Base-by-base conservation (phyloP, 306 rosid species). In the Cucurbita moschata region DNA sequence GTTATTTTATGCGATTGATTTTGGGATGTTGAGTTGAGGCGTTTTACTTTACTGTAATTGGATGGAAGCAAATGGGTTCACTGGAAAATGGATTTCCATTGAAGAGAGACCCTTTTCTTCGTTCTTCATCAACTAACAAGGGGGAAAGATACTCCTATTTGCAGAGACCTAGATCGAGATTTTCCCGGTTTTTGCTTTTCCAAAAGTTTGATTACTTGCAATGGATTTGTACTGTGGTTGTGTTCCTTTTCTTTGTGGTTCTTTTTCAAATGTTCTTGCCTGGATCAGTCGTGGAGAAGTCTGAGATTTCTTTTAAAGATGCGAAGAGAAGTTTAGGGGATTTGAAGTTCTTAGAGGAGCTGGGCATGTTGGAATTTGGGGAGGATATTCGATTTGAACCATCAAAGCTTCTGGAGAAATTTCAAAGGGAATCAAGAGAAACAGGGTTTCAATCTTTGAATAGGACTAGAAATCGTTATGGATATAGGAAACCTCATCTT, bases 61-160 rank as follows among this genome's bases (percentile, higher is more conserved):
- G 78, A 90, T 93, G 97, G 90, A 83, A 83, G 81, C 81, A 82
- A 83, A 95, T 95, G 99, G 99, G 96, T 89, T 89, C 96, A 38
- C 72, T 91, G 83, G 97, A 91, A 76, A 81, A 77, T 38, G 89
- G 86, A 77, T 68, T 77, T 80, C 78, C 88, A 59, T 82, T 81
- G 75, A 95, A 91, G 79, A 91, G 90, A 77, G 89, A 87, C 86
- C 87, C 87, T 75, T 77, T 77, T 63, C 82, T 88, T 67, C 89
- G 95, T 60, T 43, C 87, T 70, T 76, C 75, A 3, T 76, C 86
- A 3, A 65, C 60, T 16, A 75, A 79, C 43, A 81, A 88, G 75
- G 83, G 80, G 50, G 96, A 92, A n/a, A 84, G 81, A 15, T 70
- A 80, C 80, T 82, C 88, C 21, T 91, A 87, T 75, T 64, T 87